Base-by-base conservation (phyloP, 371 early-diverging fungal genomes). In the Mortierella sp. region DNA sequence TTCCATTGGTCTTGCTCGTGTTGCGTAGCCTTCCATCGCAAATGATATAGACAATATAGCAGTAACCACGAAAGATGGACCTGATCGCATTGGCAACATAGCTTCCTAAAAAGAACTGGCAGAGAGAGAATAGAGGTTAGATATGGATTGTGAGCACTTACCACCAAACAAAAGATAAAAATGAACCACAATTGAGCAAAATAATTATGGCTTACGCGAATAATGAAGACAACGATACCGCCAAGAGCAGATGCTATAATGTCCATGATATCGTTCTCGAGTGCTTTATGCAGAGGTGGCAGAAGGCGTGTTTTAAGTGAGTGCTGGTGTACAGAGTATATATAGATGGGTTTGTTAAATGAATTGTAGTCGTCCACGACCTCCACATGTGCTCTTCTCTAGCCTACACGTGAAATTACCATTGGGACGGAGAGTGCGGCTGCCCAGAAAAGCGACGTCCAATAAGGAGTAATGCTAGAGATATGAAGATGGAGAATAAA, bases 371-470 rank as follows among this genome's bases (percentile, higher is more conserved):
- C 29, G 19, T n/a, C n/a, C n/a, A n/a, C n/a, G 15, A 37, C 37
- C 4, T 7, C 37, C 45, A 43, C 28, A 23, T 31, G 13, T 51
- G 26, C 51, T 26, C 51, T 26, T 51, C 4, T 37, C 32, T 19
- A 7, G 32, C 1, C 29, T 0, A n/a, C 29, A 56, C 9, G 7
- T 56, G 31, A 15, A 49, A 63, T 64, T 66, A 73, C 79, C 67
- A 79, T 34, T 28, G 79, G 79, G 3, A 79, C 79, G 9, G 78
- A 78, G 15, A 78, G 72, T 6, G 78, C 73, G 26, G 70, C 64
- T 9, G 73, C 78, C 78, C 78, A 78, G 58, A 78, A 79, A n/a
- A 79, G 58, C 8, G 79, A 70, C n/a, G 79, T 79, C 79, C 79
- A 79, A 70, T 66, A 79, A 0, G 79, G 79, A 28, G 62, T 22